phyloP scores from a whole-genome alignment of 768 basidiomycete species.

The Hypholoma fasciculare region DNA sequence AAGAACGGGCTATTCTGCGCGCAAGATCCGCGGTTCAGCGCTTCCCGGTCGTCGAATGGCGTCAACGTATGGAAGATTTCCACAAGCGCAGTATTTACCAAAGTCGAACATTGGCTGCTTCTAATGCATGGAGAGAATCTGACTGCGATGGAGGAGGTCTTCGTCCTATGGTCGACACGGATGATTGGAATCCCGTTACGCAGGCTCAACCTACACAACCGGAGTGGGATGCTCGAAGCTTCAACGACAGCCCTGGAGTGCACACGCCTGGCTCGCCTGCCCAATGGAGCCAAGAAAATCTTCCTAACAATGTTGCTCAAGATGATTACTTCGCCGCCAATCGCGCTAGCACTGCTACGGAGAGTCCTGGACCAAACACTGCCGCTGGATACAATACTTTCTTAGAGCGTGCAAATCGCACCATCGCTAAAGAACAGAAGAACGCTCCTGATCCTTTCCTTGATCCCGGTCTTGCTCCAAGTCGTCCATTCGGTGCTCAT shows the following conservation, averaged over 20 bases:
- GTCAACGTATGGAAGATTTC: slow-evolving; percentile 94
- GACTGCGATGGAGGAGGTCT: slow-evolving; percentile 56
- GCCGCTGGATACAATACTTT: slow-evolving; percentile 68
- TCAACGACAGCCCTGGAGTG: slow-evolving; percentile 37
- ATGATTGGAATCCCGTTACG: slow-evolving; percentile 78
- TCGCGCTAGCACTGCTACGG: slow-evolving; percentile 30
- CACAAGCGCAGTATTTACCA: slow-evolving; percentile 79
- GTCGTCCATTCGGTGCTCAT: slow-evolving; percentile 76
- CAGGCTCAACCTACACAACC: slow-evolving; percentile 69
- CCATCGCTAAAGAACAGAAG: slow-evolving; percentile 78
- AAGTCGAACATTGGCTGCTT: slow-evolving; percentile 68
- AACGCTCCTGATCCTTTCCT: slow-evolving; percentile 87
- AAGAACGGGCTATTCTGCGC: slow-evolving; percentile 90
- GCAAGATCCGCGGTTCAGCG: slow-evolving; percentile 93
- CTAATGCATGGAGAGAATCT: slow-evolving; percentile 76
- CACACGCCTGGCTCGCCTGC: slow-evolving; percentile 56
- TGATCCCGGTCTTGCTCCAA: slow-evolving; percentile 58
- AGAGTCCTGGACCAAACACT: slow-evolving; percentile 25
- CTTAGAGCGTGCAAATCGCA: slow-evolving; percentile 80
- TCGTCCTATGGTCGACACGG: slow-evolving; percentile 60
- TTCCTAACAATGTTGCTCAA: slow-evolving; percentile 46
- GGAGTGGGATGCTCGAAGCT: slow-evolving; percentile 73
- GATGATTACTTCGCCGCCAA: slow-evolving; percentile 55
- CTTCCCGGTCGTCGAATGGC: slow-evolving; percentile 98
- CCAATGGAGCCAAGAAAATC: slow-evolving; percentile 60